Base-by-base conservation (phyloP, 108 stramenopile genomes). In the Chaetoceros muelleri region DNA sequence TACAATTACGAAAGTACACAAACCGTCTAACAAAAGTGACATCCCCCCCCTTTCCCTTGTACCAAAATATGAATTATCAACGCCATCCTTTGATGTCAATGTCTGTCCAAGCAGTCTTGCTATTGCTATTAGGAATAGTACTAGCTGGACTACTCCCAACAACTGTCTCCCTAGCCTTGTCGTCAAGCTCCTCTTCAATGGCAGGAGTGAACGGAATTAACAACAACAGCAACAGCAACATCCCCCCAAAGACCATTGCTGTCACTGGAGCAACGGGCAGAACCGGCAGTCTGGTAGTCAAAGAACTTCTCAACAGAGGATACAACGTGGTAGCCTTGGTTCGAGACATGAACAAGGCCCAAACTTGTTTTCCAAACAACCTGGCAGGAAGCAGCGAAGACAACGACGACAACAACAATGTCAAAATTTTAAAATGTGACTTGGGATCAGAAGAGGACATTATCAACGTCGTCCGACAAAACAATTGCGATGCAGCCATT, bases 261-360 rank as follows among this genome's bases (percentile, higher is more conserved):
- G 84, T 92, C 17, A 69, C 82, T 20, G 90, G 90, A 13, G 86
- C 86, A 22, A 88, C 86, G 16, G 90, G 90, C 45, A 75, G 84
- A 20, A 82, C 80, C 0, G 90, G 90, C 30, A 40, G 34, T 7
- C 58, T 67, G 1, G 84, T 92, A n/a, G 90, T 92, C 0, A 52
- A 78, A 57, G 68, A 80, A 52, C 67, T 92, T 19, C 56, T 88
- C 31, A 34, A 70, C 17, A 55, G 72, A 28, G 62, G 60, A n/a
- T 69, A 69, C 17, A 44, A 51, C 2, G 86, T 92, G 0, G 56
- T 79, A 1, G 80, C 77, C 17, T 21, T 91, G 47, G 90, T 91
- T 0, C 81, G 90, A 8, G 73, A 79, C 53, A 30, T 55, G 3
- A 57, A 66, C 44, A 82, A 76, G 65, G 87, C 81, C 3, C 31